Conservation (phyloP, 345 rosid species). For the Barbarea vulgaris region DNA sequence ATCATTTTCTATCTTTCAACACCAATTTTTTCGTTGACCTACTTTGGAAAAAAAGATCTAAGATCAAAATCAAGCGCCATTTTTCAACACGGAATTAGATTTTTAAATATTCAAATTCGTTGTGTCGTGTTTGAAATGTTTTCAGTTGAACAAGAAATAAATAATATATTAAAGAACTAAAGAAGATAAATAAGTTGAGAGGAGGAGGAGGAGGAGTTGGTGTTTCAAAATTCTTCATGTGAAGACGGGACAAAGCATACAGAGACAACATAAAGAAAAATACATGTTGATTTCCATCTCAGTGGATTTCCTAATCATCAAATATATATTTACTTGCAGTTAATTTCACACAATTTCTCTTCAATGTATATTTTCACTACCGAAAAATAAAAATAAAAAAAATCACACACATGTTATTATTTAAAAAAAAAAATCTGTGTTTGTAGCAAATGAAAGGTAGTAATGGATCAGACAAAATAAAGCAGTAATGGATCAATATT, state of each 20-base stretch:
- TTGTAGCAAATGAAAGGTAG: not conserved
- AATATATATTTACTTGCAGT: not conserved
- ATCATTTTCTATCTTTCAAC: constrained; percentile 11
- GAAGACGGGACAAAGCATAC: constrained; percentile 33
- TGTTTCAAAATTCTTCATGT: constrained; percentile 35
- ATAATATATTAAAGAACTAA: not conserved
- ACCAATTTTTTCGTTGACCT: constrained; percentile 30
- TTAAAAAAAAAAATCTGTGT: too few relatives aligned
- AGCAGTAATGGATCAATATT: not conserved
- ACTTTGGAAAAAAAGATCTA: constrained; percentile 7
- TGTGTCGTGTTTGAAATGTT: constrained; percentile 37
- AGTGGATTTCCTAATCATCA: constrained; percentile 13
- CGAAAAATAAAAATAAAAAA: not conserved
- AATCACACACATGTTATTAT: not conserved
- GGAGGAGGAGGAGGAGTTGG: constrained; percentile 39
- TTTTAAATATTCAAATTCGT: not conserved
- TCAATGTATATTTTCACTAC: not conserved
- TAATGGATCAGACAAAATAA: not conserved
- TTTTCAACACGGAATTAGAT: constrained; percentile 31
- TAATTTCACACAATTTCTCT: not conserved
- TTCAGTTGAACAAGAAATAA: not conserved
- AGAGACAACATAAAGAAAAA: constrained; percentile 21
- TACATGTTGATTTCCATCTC: constrained; percentile 19
- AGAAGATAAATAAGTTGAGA: constrained; percentile 23
- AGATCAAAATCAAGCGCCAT: not conserved